Percentiles rank a stretch among this genome's conserved stretches.
Conservation (phyloP, 1,284 basidiomycete genomes). For the Leccinum subatratum region DNA sequence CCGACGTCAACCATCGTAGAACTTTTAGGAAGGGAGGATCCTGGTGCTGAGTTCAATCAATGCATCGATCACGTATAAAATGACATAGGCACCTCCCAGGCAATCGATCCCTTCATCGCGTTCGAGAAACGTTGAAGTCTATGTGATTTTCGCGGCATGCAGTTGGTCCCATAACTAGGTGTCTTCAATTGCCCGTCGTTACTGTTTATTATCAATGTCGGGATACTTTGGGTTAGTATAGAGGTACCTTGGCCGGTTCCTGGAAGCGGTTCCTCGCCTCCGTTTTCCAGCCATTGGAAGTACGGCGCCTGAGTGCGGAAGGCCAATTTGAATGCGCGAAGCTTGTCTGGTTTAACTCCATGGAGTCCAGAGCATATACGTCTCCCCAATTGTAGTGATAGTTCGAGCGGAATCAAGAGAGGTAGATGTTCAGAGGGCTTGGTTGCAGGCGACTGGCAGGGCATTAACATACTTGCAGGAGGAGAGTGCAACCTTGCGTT, state of each 20-base stretch:
- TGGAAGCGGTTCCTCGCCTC: slow-evolving; percentile 28
- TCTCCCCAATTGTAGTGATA: neutral
- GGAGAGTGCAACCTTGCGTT: neutral
- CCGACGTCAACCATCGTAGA: slow-evolving; percentile 69
- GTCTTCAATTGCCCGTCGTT: neutral
- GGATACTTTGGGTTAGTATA: neutral
- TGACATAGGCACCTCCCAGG: slow-evolving; percentile 53
- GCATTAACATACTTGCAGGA: neutral
- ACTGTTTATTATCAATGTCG: neutral
- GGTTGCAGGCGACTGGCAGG: neutral
- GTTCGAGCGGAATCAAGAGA: neutral
- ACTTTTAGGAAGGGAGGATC: slow-evolving; percentile 52
- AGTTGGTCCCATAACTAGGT: neutral
- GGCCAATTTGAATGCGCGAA: slow-evolving; percentile 51
- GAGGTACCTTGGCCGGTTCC: slow-evolving; percentile 22
- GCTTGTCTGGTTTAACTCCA: slow-evolving; percentile 11
- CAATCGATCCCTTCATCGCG: slow-evolving; percentile 63
- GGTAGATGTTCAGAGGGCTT: neutral
- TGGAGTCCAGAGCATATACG: neutral
- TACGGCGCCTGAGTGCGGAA: slow-evolving; percentile 45
- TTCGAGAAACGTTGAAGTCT: slow-evolving; percentile 63
- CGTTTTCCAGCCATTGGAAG: slow-evolving; percentile 57
- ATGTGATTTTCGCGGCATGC: slow-evolving; percentile 31
- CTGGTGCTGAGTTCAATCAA: slow-evolving; percentile 33
- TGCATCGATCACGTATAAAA: neutral